Conservation (phyloP, 2,329 filamentous ascomycete species). For the Didymella keratinophila region DNA sequence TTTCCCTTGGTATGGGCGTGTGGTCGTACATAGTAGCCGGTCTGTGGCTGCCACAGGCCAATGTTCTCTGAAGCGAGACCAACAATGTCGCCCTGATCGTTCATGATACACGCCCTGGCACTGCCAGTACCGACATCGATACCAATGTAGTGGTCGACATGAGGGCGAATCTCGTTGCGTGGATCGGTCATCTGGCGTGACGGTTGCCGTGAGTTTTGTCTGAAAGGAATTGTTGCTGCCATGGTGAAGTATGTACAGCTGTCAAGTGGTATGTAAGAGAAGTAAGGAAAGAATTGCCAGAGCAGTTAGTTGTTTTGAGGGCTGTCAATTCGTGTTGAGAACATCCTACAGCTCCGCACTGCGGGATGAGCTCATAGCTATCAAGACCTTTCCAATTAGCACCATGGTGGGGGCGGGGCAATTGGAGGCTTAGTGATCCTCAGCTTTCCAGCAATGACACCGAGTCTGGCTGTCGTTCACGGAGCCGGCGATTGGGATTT, state of each 20-base stretch:
- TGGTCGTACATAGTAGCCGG: conserved; percentile 61
- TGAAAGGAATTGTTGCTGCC: conserved; percentile 37
- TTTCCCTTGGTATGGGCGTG: not conserved
- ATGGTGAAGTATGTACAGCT: conserved; percentile 25
- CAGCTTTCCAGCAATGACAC: conserved; percentile 30
- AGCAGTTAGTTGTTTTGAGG: conserved; percentile 7
- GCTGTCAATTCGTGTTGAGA: conserved; percentile 43
- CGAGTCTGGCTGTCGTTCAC: conserved; percentile 18
- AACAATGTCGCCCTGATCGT: conserved; percentile 86
- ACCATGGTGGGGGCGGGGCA: conserved; percentile 46
- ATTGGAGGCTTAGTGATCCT: conserved; percentile 30
- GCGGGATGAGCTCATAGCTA: conserved; percentile 51
- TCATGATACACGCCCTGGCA: conserved; percentile 94
- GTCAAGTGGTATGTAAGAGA: not conserved
- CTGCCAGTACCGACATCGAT: conserved; percentile 97
- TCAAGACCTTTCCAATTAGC: conserved; percentile 29
- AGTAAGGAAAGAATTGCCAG: conserved; percentile 2
- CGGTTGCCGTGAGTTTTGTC: conserved; percentile 40
- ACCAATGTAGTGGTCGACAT: conserved; percentile 74
- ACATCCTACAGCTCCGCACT: conserved; percentile 33
- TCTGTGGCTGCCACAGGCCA: conserved; percentile 62
- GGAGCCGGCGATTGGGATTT: conserved; percentile 27
- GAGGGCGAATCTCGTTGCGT: conserved; percentile 64
- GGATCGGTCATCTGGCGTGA: conserved; percentile 60
- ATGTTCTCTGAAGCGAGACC: conserved; percentile 62